Base-by-base conservation (phyloP, 2,329 filamentous ascomycete species). In the Fusarium sp. region DNA sequence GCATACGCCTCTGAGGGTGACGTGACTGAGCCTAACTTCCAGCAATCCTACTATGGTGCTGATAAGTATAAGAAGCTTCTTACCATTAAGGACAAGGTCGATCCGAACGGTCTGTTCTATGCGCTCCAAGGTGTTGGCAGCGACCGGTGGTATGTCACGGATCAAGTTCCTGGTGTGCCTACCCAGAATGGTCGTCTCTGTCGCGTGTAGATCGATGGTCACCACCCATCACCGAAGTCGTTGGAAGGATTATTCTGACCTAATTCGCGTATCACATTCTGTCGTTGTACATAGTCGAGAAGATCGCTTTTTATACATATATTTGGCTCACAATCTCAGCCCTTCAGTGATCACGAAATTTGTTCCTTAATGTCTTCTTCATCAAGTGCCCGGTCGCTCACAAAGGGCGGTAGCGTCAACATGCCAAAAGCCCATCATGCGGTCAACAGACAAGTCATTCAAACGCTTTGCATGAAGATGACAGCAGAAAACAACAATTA, bases 161-260 rank as follows among this genome's bases (percentile, higher is more conserved):
- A 44, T 7, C 75, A 77, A 45, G 31, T 76, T 7, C 51, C 65
- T 19, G 69, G 74, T 15, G 39, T 77, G 25, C 73, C 75, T 7
- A 77, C 75, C 5, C 74, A 77, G 45, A 77, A 77, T 23, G 74
- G 74, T 10, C 69, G 63, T 3, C 63, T 76, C 19, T 76, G 71
- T 15, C 68, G 62, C 11, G 52, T 68, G 10, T 71, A 55, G 5
- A n/a, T 5, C 10, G 10, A 16, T 16, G 10, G 16, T 12, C 5
- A 14, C 23, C 15, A 6, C 14, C 16, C 21, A 4, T 25, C 18
- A 4, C 18, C 18, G 14, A 10, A 21, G 4, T 15, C 10, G 5
- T 23, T 12, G 11, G 12, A 21, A 29, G 4, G 25, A 46, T 9
- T 12, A n/a, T n/a, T 48, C 10, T 12, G 18, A 45, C 42, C 23